phyloP scores from a whole-genome alignment of 495 filamentous ascomycete species.

The Cryomyces minteri region DNA sequence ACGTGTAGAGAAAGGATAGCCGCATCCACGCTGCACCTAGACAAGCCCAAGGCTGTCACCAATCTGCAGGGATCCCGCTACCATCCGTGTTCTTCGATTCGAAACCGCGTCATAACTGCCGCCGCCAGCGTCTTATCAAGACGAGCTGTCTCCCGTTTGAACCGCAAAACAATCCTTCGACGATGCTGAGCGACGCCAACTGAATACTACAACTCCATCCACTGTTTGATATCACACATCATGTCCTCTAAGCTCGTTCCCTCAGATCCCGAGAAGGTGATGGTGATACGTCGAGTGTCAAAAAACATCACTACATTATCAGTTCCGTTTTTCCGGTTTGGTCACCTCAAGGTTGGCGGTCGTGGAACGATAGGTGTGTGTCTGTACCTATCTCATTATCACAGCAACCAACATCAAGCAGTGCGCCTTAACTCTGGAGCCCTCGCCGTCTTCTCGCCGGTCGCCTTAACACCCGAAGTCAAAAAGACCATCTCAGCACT shows the following conservation, averaged over 20 bases:
- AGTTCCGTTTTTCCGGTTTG: constrained; percentile 70
- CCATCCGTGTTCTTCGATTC: too few relatives aligned
- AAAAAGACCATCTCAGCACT: constrained; percentile 43
- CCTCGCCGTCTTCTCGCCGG: constrained; percentile 84
- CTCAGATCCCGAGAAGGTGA: constrained; percentile 50
- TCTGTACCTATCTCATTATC: neutral
- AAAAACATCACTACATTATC: constrained; percentile 60
- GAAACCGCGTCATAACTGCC: too few relatives aligned
- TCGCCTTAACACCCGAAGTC: constrained; percentile 63
- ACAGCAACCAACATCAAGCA: constrained; percentile 18
- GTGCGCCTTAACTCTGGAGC: constrained; percentile 58
- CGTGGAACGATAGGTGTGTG: constrained; percentile 62
- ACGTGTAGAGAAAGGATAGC: too few relatives aligned
- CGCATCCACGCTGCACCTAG: too few relatives aligned
- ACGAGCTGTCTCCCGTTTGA: too few relatives aligned
- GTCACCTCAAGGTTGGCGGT: constrained; percentile 63
- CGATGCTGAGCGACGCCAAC: too few relatives aligned
- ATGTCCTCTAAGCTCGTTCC: constrained; percentile 31
- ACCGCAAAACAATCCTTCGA: too few relatives aligned
- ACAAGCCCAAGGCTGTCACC: too few relatives aligned
- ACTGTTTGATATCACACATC: neutral
- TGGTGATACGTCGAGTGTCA: constrained; percentile 73
- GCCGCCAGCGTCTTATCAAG: too few relatives aligned
- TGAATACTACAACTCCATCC: too few relatives aligned
- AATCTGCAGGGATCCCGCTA: too few relatives aligned